phyloP scores from a whole-genome alignment of 1,284 basidiomycete species.

The Apiotrichum gracile region DNA sequence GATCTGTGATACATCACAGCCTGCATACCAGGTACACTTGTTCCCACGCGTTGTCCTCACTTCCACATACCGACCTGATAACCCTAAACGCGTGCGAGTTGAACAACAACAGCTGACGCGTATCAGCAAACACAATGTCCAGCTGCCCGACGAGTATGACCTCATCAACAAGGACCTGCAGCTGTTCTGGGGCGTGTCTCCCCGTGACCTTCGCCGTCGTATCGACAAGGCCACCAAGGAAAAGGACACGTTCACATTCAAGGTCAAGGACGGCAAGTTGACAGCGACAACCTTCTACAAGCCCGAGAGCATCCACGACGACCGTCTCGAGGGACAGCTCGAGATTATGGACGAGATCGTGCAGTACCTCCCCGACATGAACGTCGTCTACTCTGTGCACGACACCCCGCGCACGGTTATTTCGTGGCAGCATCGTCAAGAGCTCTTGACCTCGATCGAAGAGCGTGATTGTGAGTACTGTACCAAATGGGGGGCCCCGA shows the following conservation, averaged over 20 bases:
- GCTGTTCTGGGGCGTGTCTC: constrained; percentile 44
- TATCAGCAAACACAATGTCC: constrained; percentile 51
- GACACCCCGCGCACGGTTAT: constrained; percentile 51
- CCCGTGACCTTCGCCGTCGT: constrained; percentile 58
- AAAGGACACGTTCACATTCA: constrained; percentile 22
- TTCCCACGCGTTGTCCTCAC: too few relatives aligned
- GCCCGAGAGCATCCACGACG: too few relatives aligned
- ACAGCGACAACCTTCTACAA: too few relatives aligned
- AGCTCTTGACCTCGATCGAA: constrained; percentile 49
- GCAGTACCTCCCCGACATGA: constrained; percentile 35
- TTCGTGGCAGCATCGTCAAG: constrained; percentile 48
- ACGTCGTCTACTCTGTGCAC: constrained; percentile 36
- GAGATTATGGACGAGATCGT: constrained; percentile 29
- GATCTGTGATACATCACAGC: too few relatives aligned
- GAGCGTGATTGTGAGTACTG: constrained; percentile 47
- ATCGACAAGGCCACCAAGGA: constrained; percentile 42
- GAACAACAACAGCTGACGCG: too few relatives aligned
- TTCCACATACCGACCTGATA: too few relatives aligned
- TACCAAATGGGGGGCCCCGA: too few relatives aligned
- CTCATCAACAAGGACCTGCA: constrained; percentile 38
- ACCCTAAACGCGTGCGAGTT: too few relatives aligned
- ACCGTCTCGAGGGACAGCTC: too few relatives aligned
- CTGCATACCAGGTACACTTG: too few relatives aligned
- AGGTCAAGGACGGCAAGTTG: neutral
- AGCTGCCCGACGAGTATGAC: constrained; percentile 45